Evolutionary conservation across 192 early-diverging fungal genomes (phyloP), one percentile per base, ranked within the genome.

Genomic region (Backusella tuberculispora): DNA sequence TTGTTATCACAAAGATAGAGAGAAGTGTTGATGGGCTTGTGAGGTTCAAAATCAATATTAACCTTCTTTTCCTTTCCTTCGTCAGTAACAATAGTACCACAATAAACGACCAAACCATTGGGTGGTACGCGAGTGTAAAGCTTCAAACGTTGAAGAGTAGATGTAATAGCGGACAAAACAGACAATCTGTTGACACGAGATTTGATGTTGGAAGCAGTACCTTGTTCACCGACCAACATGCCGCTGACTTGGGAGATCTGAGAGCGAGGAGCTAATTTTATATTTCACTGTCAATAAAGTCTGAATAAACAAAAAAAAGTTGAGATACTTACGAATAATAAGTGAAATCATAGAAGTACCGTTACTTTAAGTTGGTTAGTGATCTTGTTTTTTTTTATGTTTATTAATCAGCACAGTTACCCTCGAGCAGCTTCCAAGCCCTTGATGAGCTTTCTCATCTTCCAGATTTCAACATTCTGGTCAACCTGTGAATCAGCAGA

Each of bases 301-400:
- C 6, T 50, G 10, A 43, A 43, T 0, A 43, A 43, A 43, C 42
- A 6, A 50, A 24, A 8, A 68, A 43, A 0, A 19, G 15, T 19
- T 53, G 10, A 17, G 5, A 66, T 67, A 82, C 85, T 67, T 85
- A 92, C 91, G 97, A 72, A 99, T 89, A 80, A 99, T 91, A 66
- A 99, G 91, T 50, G 96, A 97, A 85, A 99, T 98, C 98, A 99
- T 99, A 79, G 96, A 97, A 15, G 98, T 99, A 76, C 97, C 98
- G 77, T 98, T 99, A 47, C 92, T 90, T 78, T 46, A 15, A 56
- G 26, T 64, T 17, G 15, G 21, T 47, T 63, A 43, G 40, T 46
- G 41, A 15, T 19, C 13, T 63, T 66, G 53, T 12, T 15, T 34
- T 42, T 60, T 53, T 17, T n/a, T 53, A 53, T 10, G 50, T n/a